Percentiles rank a stretch among this genome's conserved stretches.
Conservation (phyloP, 1,284 basidiomycete genomes). For the Rhodotorula sp. region DNA sequence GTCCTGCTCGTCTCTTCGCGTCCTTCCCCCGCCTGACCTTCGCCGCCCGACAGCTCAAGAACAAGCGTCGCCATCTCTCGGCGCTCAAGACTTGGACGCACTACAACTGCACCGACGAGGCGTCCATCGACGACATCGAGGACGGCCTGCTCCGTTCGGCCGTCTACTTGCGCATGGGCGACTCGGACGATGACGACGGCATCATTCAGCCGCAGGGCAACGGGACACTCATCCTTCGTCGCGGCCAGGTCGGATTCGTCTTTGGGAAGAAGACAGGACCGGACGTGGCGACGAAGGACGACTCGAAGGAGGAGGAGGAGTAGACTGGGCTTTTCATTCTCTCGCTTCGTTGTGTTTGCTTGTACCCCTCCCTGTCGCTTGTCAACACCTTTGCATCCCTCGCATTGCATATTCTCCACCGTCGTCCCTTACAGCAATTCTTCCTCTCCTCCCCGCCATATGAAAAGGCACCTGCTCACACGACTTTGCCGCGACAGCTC, state of each 20-base stretch:
- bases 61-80: constrained; percentile 75
- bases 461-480: no score
- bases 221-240: constrained; percentile 7
- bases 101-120: constrained; percentile 55
- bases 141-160: constrained; percentile 41
- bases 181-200: not conserved
- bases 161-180: constrained; percentile 18
- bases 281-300: not conserved
- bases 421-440: not conserved
- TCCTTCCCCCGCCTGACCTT: not conserved
- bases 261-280: constrained; percentile 26
- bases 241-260: constrained; percentile 33
- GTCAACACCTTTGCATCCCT: not conserved
- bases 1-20: constrained; percentile 47
- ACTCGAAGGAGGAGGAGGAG: not conserved
- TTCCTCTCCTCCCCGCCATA: not conserved
- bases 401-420: not conserved
- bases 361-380: not conserved
- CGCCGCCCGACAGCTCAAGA: constrained; percentile 58
- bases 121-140: constrained; percentile 34
- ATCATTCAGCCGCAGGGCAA: not conserved
- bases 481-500: no score
- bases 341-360: not conserved
- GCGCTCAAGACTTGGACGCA: constrained; percentile 86
- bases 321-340: not conserved